Evolutionary conservation across 257 asterid genomes (phyloP).

Genomic region (Anisodus tanguticus): DNA sequence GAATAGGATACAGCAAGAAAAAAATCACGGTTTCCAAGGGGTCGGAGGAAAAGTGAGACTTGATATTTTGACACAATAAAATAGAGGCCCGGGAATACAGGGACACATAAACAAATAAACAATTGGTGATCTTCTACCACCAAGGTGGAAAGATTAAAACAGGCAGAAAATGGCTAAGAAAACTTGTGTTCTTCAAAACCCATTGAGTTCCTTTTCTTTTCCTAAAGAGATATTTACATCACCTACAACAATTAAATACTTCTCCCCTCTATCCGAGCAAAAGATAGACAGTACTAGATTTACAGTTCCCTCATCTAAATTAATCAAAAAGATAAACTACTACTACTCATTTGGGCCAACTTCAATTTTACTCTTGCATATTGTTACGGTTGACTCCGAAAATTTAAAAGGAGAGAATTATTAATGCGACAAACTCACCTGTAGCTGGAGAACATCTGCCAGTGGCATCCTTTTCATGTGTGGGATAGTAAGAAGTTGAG

Average conservation of each 20-base stretch:
- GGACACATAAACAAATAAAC: not conserved
- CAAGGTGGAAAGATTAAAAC: not conserved
- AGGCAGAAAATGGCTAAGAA: not conserved
- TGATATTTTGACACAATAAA: conserved; percentile 8
- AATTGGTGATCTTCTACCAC: conserved; percentile 19
- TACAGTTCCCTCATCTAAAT: not conserved
- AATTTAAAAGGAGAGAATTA: conserved; percentile 9
- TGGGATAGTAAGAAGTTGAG: conserved; percentile 87
- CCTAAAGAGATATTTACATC: conserved; percentile 7
- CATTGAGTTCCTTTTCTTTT: conserved; percentile 12
- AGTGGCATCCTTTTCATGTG: conserved; percentile 88
- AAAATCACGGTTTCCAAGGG: not conserved
- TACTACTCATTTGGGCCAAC: not conserved
- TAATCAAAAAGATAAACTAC: conserved; percentile 1
- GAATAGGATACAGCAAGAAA: conserved; percentile 17
- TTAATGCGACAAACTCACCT: conserved; percentile 49
- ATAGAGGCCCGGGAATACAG: conserved; percentile 15
- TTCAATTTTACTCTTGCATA: not conserved
- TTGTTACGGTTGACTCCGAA: not conserved
- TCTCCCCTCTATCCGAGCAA: not conserved
- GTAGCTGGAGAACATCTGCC: conserved; percentile 92
- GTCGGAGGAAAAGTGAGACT: not conserved
- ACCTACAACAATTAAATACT: conserved; percentile 15
- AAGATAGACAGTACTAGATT: not conserved
- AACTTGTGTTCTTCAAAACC: not conserved